phyloP scores from a whole-genome alignment of 2,329 filamentous ascomycete species.

The Fusarium nanum region DNA sequence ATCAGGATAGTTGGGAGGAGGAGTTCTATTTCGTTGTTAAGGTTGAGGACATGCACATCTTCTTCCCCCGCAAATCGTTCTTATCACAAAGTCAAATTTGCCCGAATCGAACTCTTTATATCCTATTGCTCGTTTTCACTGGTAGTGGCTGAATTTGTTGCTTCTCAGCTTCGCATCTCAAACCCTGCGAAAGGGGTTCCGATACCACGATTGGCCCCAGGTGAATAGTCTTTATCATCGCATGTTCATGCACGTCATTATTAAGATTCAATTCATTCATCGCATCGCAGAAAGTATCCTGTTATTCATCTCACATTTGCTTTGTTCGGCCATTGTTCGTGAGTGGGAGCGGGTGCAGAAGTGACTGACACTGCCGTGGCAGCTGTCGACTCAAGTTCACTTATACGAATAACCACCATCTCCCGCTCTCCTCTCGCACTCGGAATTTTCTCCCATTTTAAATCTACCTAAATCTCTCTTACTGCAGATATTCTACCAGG shows the following conservation, averaged over 20 bases:
- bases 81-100: not conserved
- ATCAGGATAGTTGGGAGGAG: not conserved
- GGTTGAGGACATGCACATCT: not conserved
- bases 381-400: conserved; percentile 3
- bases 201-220: not conserved
- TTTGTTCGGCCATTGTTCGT: not conserved
- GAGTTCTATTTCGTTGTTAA: not conserved
- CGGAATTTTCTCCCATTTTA: not conserved
- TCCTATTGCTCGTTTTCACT: not conserved
- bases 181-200: not conserved
- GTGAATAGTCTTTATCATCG: not conserved
- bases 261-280: not conserved
- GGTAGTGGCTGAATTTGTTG: not conserved
- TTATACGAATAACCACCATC: not conserved
- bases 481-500: not conserved
- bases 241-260: not conserved
- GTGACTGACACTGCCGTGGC: conserved; percentile 15
- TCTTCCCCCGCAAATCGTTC: not conserved
- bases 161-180: not conserved
- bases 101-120: not conserved
- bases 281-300: not conserved
- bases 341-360: not conserved
- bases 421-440: not conserved
- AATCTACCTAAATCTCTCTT: not conserved
- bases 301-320: not conserved